Conservation (phyloP, 2,329 filamentous ascomycete species). For the Cercospora sp. region DNA sequence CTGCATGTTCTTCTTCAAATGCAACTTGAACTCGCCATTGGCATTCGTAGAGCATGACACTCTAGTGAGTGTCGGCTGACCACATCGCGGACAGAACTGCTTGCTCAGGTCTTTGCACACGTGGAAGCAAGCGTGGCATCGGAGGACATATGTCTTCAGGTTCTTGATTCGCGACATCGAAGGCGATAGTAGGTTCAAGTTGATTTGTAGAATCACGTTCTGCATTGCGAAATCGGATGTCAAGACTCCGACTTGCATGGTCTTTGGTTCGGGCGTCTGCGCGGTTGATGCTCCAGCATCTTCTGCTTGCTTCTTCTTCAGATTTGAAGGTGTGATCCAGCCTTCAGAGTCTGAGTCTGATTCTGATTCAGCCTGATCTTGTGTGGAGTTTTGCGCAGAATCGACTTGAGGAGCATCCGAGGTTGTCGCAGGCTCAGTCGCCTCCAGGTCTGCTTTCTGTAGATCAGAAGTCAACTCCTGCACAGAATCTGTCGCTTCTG, state of each 20-base stretch:
- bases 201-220: constrained; percentile 92
- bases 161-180: constrained; percentile 76
- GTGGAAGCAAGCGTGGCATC: constrained; percentile 91
- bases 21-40: constrained; percentile 76
- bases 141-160: constrained; percentile 83
- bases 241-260: constrained; percentile 84
- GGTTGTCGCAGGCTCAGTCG: constrained; percentile 22
- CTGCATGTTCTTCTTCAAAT: constrained; percentile 92
- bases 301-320: constrained; percentile 76
- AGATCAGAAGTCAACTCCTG: constrained; percentile 20
- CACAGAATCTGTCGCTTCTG: not conserved
- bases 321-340: constrained; percentile 94
- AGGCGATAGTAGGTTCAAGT: constrained; percentile 82
- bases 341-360: constrained; percentile 63
- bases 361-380: constrained; percentile 46
- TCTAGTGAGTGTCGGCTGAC: constrained; percentile 80
- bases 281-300: constrained; percentile 54
- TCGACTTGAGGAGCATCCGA: constrained; percentile 31
- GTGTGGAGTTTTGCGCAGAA: constrained; percentile 28
- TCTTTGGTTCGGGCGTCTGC: constrained; percentile 55
- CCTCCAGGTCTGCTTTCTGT: constrained; percentile 19
- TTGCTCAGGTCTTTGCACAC: constrained; percentile 79
- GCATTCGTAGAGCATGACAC: constrained; percentile 82
- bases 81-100: constrained; percentile 92
- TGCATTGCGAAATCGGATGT: constrained; percentile 98